phyloP scores from a whole-genome alignment of 1,139 yeast genomes.

The Hyphopichia fennica region DNA sequence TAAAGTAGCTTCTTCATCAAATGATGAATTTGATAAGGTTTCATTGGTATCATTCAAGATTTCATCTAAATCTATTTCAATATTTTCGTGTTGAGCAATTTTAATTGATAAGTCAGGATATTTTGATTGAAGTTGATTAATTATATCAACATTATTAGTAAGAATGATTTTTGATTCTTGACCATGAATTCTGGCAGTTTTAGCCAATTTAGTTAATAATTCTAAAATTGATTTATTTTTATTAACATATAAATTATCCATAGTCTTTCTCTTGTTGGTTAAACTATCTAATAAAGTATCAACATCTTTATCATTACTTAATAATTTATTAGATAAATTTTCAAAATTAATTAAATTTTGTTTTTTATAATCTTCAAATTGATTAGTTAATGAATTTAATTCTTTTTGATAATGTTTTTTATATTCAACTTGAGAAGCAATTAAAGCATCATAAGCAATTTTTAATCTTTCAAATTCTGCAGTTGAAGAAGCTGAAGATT shows the following conservation, averaged over 20 bases:
- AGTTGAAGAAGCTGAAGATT: slow-evolving; percentile 44
- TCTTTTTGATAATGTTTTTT: slow-evolving; percentile 49
- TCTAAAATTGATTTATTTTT: slow-evolving; percentile 49
- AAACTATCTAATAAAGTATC: slow-evolving; percentile 45
- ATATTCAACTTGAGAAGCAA: slow-evolving; percentile 57
- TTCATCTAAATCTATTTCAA: slow-evolving; percentile 35
- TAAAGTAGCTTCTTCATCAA: slow-evolving; percentile 38
- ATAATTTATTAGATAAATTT: slow-evolving; percentile 27
- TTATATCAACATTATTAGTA: slow-evolving; percentile 31
- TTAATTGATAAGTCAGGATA: slow-evolving; percentile 39
- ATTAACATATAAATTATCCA: slow-evolving; percentile 46
- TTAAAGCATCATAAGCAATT: slow-evolving; percentile 61
- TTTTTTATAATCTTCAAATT: slow-evolving; percentile 38
- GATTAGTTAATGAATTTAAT: slow-evolving; percentile 22
- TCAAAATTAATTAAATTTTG: slow-evolving; percentile 33
- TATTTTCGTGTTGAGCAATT: slow-evolving; percentile 26
- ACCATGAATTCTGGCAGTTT: slow-evolving; percentile 50
- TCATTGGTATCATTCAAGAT: slow-evolving; percentile 36
- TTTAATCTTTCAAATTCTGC: slow-evolving; percentile 60
- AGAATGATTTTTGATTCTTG: slow-evolving; percentile 41
- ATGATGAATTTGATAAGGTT: slow-evolving; percentile 30
- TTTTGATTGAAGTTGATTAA: slow-evolving; percentile 30
- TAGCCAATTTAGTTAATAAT: slow-evolving; percentile 44
- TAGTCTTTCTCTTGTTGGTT: slow-evolving; percentile 39
- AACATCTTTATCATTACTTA: slow-evolving; percentile 44